Base-by-base conservation (phyloP, 1,284 basidiomycete genomes). In the Neotropicomus parvogracilis region DNA sequence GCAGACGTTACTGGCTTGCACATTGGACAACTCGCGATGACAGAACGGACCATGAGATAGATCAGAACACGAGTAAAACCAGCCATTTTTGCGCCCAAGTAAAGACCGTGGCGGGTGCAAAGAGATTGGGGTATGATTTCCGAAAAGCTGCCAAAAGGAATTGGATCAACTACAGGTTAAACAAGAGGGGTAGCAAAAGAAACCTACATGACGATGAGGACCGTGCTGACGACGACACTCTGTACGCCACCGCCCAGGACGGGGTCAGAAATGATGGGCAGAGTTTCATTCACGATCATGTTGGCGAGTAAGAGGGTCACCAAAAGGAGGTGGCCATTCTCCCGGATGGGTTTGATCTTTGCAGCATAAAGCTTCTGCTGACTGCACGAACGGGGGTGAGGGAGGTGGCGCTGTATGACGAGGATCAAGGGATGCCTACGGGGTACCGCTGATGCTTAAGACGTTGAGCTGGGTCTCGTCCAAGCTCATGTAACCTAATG, bases 391-490 rank as follows among this genome's bases (percentile, higher is more conserved):
- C 8, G 24, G 44, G 29, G 1, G 27, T 49, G 12, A 45, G 32
- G 40, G 27, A 26, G 11, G 5, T 1, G 21, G 9, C 3, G 45
- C 13, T 24, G 32, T 6, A 33, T 10, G 31, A 41, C 2, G 11
- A 4, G 36, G 1, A 17, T 8, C 3, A 12, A 24, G 12, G 28
- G 9, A 20, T 6, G 77, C 86, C 54, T 58, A 88, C 76, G 85
- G 78, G 16, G 87, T 89, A 19, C 92, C 92, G 49, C 88, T 89
- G 48, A 91, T 83, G 54, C 85, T 81, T 11, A 95, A 73, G 2
- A 95, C 93, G 61, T 88, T 85, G 32, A 95, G 77, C 74, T 95
- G 91, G 17, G 92, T 95, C 68, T 90, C 88, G 69, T 95, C 93
- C 59, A 95, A 77, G 59, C 87, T 91, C 89, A 95, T 94, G 68